Evolutionary conservation across 2,329 filamentous ascomycete genomes (phyloP), one percentile per base, ranked within the genome.

Genomic region (Scorias spongiosa): DNA sequence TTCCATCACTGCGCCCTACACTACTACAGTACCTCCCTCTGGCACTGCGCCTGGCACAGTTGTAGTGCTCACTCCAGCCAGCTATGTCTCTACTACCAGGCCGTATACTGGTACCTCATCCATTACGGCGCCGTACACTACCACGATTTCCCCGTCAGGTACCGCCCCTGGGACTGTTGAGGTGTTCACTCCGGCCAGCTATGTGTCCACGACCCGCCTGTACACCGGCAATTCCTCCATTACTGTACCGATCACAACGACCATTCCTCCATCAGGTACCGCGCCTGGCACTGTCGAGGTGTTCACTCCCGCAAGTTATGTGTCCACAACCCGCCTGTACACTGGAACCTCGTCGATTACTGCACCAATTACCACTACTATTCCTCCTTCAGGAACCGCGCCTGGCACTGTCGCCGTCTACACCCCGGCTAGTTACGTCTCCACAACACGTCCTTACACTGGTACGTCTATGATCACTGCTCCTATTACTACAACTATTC

Each of bases 81-180:
- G 12, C 5, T 40, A 40, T 10, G 18, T 18, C 4, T 14, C 38
- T 17, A 12, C 38, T 5, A 40, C 38, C 5, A 5, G 17, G 12
- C 17, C 30, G 10, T 47, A 47, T 28, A 45, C 40, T 2, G 46
- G 46, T 8, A 29, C 18, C 4, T 43, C 46, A 11, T 40, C 42
- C 2, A 42, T 47, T 15, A 41, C 47, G 5, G 36, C 12, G 2
- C 47, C 44, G 15, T 32, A 43, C 26, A 49, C 47, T 11, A 47
- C 44, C 7, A 48, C 48, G 5, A 43, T 49, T 17, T n/a, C 46
- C 8, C 42, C 48, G 2, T 45, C 44, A 26, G 47, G 48, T 6
- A 47, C 46, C 5, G 32, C 26, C 10, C 41, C 39, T 8, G 48
- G 44, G 7, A 49, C 48, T 14, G 46, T 49, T 9, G 41, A 49